Evolutionary conservation across 2,329 filamentous ascomycete genomes (phyloP).

Genomic region (Trichoderma cornu-damae): DNA sequence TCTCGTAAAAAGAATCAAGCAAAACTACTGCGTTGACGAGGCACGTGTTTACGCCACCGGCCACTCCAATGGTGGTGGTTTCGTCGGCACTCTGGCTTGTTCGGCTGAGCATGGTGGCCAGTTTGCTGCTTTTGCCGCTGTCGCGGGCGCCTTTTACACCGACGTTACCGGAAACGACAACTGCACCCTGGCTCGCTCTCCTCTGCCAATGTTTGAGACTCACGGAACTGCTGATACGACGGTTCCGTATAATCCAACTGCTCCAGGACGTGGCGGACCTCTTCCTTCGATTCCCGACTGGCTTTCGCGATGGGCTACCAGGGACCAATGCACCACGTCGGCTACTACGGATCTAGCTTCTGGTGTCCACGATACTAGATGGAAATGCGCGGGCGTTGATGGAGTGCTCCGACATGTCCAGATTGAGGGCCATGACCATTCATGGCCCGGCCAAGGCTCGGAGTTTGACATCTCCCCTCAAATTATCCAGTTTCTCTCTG

Average conservation of each 20-base stretch:
- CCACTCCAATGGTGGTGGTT: slow-evolving; percentile 43
- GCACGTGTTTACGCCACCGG: slow-evolving; percentile 41
- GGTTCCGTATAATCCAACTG: slow-evolving; percentile 41
- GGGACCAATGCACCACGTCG: slow-evolving; percentile 22
- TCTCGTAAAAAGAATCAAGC: slow-evolving; percentile 37
- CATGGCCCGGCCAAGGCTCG: slow-evolving; percentile 18
- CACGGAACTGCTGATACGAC: slow-evolving; percentile 46
- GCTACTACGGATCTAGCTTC: slow-evolving; percentile 4
- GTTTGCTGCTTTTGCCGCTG: slow-evolving; percentile 40
- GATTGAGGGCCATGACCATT: slow-evolving; percentile 20
- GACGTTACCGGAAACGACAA: slow-evolving; percentile 27
- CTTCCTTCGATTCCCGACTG: slow-evolving; percentile 42
- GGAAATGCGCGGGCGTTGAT: slow-evolving; percentile 19
- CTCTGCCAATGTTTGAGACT: slow-evolving; percentile 44
- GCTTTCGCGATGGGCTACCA: slow-evolving; percentile 35
- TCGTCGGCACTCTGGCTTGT: slow-evolving; percentile 40
- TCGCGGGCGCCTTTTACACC: slow-evolving; percentile 41
- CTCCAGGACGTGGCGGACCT: slow-evolving; percentile 36
- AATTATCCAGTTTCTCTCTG: not conserved
- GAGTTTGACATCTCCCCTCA: not conserved
- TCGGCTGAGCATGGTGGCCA: slow-evolving; percentile 32
- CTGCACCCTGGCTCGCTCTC: slow-evolving; percentile 37
- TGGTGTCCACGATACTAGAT: slow-evolving; percentile 20
- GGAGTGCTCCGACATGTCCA: slow-evolving; percentile 22
- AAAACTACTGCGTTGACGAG: slow-evolving; percentile 37